phyloP scores from a whole-genome alignment of 108 stramenopile genomes.

The Craspedostauros australis region DNA sequence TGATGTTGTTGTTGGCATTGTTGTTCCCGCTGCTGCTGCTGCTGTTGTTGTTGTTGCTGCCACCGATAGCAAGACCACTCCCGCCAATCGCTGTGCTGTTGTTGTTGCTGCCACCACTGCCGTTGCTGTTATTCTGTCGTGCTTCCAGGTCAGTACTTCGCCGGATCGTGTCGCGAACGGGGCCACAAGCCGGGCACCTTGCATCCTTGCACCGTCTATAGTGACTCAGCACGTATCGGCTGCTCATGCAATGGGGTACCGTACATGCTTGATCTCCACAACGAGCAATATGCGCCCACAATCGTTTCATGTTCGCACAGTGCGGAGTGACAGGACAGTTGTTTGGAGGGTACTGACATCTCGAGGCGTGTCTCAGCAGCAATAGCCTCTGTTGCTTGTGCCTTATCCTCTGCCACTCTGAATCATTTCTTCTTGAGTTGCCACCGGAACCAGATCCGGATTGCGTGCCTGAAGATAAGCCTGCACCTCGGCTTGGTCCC shows the following conservation, averaged over 20 bases:
- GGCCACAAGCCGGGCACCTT: constrained; percentile 90
- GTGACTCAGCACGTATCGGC: constrained; percentile 96
- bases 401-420: constrained; percentile 78
- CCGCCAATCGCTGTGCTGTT: constrained; percentile 1
- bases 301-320: constrained; percentile 95
- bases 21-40: background rate
- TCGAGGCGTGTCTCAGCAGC: constrained; percentile 94
- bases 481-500: no score
- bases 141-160: constrained; percentile 49
- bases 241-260: constrained; percentile 95
- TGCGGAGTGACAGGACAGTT: constrained; percentile 91
- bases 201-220: constrained; percentile 94
- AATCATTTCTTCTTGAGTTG: constrained; percentile 18
- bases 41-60: background rate
- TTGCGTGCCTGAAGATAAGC: no score
- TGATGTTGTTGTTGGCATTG: no score
- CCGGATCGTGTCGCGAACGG: constrained; percentile 92
- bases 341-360: constrained; percentile 76
- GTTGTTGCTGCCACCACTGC: no score
- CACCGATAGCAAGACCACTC: background rate
- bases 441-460: no score
- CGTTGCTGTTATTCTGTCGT: no score
- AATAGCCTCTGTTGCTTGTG: constrained; percentile 98
- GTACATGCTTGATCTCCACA: constrained; percentile 93
- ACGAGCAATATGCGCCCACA: constrained; percentile 98